phyloP scores from a whole-genome alignment of 164 flowering plant genomes.

The Euptelea pleiosperma region DNA sequence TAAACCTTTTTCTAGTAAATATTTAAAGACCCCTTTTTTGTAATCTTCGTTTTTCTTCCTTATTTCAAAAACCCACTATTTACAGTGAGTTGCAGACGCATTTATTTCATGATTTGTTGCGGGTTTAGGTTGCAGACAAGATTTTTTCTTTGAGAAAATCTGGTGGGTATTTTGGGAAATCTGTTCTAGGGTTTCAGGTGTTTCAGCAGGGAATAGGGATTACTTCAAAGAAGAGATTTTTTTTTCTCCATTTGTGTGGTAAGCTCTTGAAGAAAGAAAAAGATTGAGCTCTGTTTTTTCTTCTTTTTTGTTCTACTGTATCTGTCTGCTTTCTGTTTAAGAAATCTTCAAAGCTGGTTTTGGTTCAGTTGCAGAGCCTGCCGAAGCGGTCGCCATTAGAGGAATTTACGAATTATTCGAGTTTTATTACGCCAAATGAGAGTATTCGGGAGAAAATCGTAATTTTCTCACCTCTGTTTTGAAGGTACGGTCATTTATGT shows the following conservation, averaged over 20 bases:
- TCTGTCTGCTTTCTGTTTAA: not conserved
- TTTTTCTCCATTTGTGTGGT: not conserved
- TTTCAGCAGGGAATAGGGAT: not conserved
- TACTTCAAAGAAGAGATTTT: not conserved
- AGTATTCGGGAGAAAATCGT: not conserved
- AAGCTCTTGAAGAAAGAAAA: not conserved
- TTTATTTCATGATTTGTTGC: not conserved
- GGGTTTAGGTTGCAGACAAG: too few species aligned
- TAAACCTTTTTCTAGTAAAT: not conserved
- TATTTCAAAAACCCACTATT: not conserved
- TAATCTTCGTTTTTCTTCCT: not conserved
- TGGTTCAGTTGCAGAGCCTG: too few species aligned
- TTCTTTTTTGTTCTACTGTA: not conserved
- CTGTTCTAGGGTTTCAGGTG: too few species aligned
- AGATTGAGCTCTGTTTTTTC: not conserved
- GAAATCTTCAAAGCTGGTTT: not conserved
- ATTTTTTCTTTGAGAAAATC: too few species aligned
- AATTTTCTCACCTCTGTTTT: slow-evolving; percentile 1
- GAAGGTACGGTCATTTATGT: not conserved
- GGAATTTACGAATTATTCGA: not conserved
- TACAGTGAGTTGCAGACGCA: not conserved
- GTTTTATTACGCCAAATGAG: slow-evolving; percentile 2
- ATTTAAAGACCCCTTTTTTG: not conserved
- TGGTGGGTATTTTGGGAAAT: too few species aligned
- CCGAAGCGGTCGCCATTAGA: too few species aligned